Evolutionary conservation across 352 stramenopile genomes (phyloP), one percentile per base, ranked within the genome.

Genomic region (Phytophthora meadii): DNA sequence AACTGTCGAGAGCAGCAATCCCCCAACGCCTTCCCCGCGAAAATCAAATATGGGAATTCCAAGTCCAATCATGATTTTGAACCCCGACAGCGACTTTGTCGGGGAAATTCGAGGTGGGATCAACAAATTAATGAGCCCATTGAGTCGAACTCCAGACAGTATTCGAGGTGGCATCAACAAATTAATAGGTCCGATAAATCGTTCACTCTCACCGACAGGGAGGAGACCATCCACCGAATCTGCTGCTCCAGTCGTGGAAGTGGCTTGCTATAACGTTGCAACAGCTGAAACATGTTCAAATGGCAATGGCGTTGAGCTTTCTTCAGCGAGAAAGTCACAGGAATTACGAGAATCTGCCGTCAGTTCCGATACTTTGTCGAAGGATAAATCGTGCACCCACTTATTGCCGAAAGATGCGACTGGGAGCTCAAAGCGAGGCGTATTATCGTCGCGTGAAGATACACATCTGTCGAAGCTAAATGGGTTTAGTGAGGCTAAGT

Each of bases 121-220:
- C 19, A 69, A 19, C 22, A 73, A 73, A 34, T 24, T 73, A 8
- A 69, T 73, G 59, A 73, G 59, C 15, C 65, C 65, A 24, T 64
- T 73, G 28, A 72, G 45, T 22, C 58, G 57, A 50, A 40, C 57
- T n/a, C 57, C 65, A 12, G 65, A 73, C 2, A 69, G 59, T 34
- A 65, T 73, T n/a, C 65, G 65, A 47, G 65, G 52, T 5, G 47
- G 65, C 15, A 63, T 73, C 28, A 69, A 64, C 34, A 73, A 61
- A 25, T 50, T 73, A 10, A 69, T 73, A 40, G n/a, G 37, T 27
- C 65, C 65, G 28, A 65, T 73, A 30, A 73, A 54, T 34, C 65
- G 65, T 7, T 57, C 59, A 9, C 41, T 73, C 6, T 61, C 45
- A 11, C 59, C 59, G 53, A 65, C 40, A 10, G 46, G 41, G 5